A percentile compares a stretch with the other conserved stretches of the same genome.
These are phyloP conservation scores for Hansenula anomala DNA, from an alignment of 1,139 yeast genomes.

Conservation along the genomic window DNA sequence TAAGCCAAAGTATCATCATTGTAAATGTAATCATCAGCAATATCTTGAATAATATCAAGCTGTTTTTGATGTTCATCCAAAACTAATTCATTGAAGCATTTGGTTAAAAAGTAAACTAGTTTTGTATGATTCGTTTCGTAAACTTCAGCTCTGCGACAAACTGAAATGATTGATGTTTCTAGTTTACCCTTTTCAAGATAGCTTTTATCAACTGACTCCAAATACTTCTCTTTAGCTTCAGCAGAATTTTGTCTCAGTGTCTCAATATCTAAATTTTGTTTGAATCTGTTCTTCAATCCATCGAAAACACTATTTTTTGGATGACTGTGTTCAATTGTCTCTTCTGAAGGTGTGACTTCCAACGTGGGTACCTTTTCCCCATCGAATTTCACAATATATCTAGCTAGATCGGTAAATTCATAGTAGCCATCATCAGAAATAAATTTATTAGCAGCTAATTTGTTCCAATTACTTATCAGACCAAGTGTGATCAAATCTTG, in stretches of 20 bases:
- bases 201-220: conserved; percentile 5
- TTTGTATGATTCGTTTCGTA: conserved; percentile 15
- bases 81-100: conserved; percentile 7
- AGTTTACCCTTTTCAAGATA: conserved; percentile 5
- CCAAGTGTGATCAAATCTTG: conserved; percentile 18
- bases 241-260: not conserved
- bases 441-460: conserved; percentile 14
- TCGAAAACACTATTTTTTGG: not conserved
- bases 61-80: conserved; percentile 7
- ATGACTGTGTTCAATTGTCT: not conserved
- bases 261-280: not conserved
- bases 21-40: not conserved
- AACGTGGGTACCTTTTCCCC: conserved; percentile 1
- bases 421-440: conserved; percentile 21
- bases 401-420: conserved; percentile 23
- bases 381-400: conserved; percentile 16
- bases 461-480: conserved; percentile 19
- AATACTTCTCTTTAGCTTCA: conserved; percentile 2
- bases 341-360: not conserved
- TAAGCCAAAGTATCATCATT: conserved; percentile 6
- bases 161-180: conserved; percentile 8
- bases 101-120: conserved; percentile 8
- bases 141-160: conserved; percentile 9
- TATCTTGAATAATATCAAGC: conserved; percentile 1
- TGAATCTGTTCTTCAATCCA: not conserved